Evolutionary conservation across 805 yeast species (phyloP), one percentile per base, ranked within the genome.

Genomic region (Zygoascus tannicola): DNA sequence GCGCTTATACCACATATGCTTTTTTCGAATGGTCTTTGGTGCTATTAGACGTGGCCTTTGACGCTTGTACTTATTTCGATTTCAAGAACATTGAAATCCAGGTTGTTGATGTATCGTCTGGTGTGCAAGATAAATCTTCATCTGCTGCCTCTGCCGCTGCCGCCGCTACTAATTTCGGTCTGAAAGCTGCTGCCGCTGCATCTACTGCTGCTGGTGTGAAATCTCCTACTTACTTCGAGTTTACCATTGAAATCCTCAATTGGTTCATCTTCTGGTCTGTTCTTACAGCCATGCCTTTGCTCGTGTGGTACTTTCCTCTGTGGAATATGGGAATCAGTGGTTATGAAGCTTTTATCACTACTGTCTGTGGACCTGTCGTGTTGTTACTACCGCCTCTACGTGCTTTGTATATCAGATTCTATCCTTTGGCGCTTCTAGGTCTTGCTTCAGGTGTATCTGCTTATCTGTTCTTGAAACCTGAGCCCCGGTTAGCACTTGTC

Each of bases 311-410:
- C 67, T 92, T 92, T 71, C 98, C 98, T 8, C 69, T 92, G 50
- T 92, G 98, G 98, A 76, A 83, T 59, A 87, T 92, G 97, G 97
- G 97, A 4, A 81, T 92, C 44, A 83, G 95, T 1, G 98, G 98
- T 3, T 88, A 84, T 60, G 98, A 92, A 64, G 82, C 82, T 0
- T 73, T 78, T 2, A 69, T 85, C 38, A 57, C 76, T 4, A 65
- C 78, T 19, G 23, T 47, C 18, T 43, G 78, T 8, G 71, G 83
- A 2, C 86, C 95, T 1, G 47, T 80, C 12, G 34, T 83, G 2
- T 64, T 82, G 22, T 63, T 63, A 3, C 50, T 80, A 14, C 70
- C 76, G 14, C 64, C 66, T n/a, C 26, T 71, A 2, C 66, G 72
- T 45, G 50, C 50, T 5, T 48, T 73, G 7, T 65, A 74, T 37